A percentile compares a stretch with the other conserved stretches of the same genome.
Evolutionary conservation across 1,284 basidiomycete species (phyloP).

Genomic region (Ustilago hordei): DNA sequence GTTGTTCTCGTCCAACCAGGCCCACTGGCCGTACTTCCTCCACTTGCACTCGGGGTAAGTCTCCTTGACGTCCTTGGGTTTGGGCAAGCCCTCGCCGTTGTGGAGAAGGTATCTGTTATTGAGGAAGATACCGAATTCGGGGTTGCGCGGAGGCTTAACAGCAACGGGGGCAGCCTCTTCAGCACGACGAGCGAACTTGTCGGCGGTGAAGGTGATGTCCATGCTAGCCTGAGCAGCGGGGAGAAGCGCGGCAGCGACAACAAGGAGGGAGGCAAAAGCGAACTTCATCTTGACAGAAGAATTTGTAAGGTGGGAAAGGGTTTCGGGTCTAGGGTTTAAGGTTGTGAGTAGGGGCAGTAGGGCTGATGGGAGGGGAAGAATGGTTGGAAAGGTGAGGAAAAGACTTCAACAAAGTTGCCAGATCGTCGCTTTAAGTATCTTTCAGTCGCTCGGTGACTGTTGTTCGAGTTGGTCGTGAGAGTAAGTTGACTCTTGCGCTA

Average conservation of each 20-base stretch:
- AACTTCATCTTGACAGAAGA: slow-evolving; percentile 37
- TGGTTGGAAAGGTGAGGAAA: neutral
- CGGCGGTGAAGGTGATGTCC: slow-evolving; percentile 23
- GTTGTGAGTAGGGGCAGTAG: neutral
- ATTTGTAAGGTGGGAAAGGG: neutral
- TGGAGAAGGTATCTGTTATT: slow-evolving; percentile 17
- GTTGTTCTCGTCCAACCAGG: slow-evolving; percentile 37
- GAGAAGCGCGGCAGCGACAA: slow-evolving; percentile 34
- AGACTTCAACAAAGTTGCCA: neutral
- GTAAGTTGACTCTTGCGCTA: neutral
- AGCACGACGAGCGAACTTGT: slow-evolving; percentile 33
- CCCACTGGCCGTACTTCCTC: slow-evolving; percentile 7
- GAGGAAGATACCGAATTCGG: slow-evolving; percentile 22
- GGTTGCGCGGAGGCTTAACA: neutral
- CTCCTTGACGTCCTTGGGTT: slow-evolving; percentile 20
- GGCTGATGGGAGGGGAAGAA: neutral
- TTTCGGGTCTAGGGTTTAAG: neutral
- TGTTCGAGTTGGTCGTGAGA: neutral
- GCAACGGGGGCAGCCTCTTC: neutral
- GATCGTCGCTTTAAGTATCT: slow-evolving; percentile 15
- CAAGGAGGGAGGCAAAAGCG: slow-evolving; percentile 26
- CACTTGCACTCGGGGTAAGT: slow-evolving; percentile 32
- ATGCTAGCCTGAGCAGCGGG: slow-evolving; percentile 26
- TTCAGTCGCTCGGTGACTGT: neutral
- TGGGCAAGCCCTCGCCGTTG: slow-evolving; percentile 17